phyloP scores from a whole-genome alignment of 371 early-diverging fungal genomes.

The Mortierella sp. region DNA sequence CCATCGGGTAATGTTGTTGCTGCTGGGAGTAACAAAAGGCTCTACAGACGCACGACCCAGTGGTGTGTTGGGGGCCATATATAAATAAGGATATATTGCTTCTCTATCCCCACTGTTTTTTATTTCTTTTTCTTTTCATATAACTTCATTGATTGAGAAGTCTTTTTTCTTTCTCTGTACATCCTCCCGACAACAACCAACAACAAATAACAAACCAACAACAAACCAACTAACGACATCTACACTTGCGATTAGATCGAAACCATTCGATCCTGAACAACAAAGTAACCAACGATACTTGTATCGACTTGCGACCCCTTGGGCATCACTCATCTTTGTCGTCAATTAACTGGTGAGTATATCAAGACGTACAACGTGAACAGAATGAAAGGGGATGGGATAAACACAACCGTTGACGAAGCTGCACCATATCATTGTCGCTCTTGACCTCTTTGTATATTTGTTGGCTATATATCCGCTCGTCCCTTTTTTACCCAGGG shows the following conservation, averaged over 20 bases:
- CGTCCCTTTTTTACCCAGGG: background rate
- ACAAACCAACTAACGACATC: too few species aligned
- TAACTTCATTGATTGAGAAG: background rate
- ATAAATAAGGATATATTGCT: slow-evolving; percentile 3
- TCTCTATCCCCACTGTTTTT: background rate
- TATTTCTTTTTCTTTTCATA: background rate
- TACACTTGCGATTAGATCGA: background rate
- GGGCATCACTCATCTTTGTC: background rate
- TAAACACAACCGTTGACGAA: background rate
- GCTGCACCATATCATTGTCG: background rate
- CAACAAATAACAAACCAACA: background rate
- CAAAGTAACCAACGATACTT: background rate
- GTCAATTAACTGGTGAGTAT: background rate
- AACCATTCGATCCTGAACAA: background rate
- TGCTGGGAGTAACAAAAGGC: background rate
- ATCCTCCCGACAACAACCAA: background rate
- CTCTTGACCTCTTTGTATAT: background rate
- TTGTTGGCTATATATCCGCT: background rate
- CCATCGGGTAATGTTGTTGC: background rate
- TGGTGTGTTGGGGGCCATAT: background rate
- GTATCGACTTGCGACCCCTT: background rate
- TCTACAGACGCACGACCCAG: background rate
- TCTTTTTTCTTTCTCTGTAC: background rate
- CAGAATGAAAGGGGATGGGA: background rate
- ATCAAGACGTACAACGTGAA: background rate